Conservation (phyloP, 2,329 filamentous ascomycete genomes). For the Magnaporthales sp. region DNA sequence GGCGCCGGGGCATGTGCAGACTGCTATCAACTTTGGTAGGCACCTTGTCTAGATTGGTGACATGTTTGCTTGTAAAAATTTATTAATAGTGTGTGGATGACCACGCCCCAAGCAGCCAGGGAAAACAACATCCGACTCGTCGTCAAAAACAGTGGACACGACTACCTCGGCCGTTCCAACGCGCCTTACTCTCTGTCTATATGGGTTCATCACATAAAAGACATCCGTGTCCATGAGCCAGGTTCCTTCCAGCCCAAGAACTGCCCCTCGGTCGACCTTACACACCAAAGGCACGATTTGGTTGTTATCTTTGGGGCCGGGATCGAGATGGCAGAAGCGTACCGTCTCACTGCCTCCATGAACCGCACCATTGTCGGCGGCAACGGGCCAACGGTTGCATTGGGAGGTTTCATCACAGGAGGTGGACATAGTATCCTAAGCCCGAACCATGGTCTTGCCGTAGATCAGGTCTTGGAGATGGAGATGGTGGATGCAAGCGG, state of each 20-base stretch:
- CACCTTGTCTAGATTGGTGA: too few species aligned
- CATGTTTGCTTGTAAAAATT: neutral
- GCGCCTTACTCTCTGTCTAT: slow-evolving; percentile 35
- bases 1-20: slow-evolving; percentile 22
- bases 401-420: slow-evolving; percentile 53
- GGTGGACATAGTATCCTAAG: slow-evolving; percentile 50
- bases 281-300: slow-evolving; percentile 7
- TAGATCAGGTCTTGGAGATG: slow-evolving; percentile 52
- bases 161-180: slow-evolving; percentile 32
- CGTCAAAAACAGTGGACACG: slow-evolving; percentile 33
- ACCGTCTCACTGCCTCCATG: slow-evolving; percentile 31
- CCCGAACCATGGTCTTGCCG: slow-evolving; percentile 48
- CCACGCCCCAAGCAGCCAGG: slow-evolving; percentile 12
- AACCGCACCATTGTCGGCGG: slow-evolving; percentile 46
- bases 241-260: slow-evolving; percentile 32
- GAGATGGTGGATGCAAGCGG: slow-evolving; percentile 46
- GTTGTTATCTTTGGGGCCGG: slow-evolving; percentile 46
- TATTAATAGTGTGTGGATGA: neutral
- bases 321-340: slow-evolving; percentile 38
- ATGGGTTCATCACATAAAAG: slow-evolving; percentile 23
- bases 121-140: slow-evolving; percentile 24
- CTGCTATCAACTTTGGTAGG: slow-evolving; percentile 33
- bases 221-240: slow-evolving; percentile 28
- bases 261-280: slow-evolving; percentile 23
- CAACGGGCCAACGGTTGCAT: slow-evolving; percentile 43